Conservation (phyloP, 176 grass and related monocot species). For the Bothriochloa decipiens region DNA sequence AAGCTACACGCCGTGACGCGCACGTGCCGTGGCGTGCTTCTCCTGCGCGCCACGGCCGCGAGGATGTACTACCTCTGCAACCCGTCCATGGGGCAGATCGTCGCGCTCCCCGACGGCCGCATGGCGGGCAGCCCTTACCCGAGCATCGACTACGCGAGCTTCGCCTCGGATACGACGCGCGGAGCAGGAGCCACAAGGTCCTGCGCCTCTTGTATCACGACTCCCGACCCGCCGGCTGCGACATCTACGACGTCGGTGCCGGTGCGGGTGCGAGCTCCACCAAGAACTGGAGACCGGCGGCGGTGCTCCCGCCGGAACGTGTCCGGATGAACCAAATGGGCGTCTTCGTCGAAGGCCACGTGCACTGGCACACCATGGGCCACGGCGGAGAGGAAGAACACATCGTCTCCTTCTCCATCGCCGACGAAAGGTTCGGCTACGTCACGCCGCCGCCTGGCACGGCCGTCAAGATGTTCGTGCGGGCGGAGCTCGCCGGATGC, state of each 20-base stretch:
- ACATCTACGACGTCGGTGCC: background rate
- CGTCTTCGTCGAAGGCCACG: constrained; percentile 6
- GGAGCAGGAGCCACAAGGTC: constrained; percentile 17
- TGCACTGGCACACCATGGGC: background rate
- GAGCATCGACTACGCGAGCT: background rate
- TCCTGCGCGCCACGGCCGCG: background rate
- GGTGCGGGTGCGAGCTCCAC: background rate
- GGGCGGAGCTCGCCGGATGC: background rate
- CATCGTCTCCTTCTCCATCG: constrained; percentile 12
- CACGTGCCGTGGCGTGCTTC: constrained; percentile 19
- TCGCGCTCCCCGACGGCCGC: constrained; percentile 1
- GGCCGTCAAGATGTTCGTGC: fast-evolving
- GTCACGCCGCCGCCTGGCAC: background rate
- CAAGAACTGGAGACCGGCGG: background rate
- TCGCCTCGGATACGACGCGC: constrained; percentile 39
- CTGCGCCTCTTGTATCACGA: constrained; percentile 3
- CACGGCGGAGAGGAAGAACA: too few species aligned
- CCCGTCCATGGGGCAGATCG: constrained; percentile 19
- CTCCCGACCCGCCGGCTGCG: background rate
- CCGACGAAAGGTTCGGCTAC: background rate
- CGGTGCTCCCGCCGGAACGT: background rate
- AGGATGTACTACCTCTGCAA: constrained; percentile 11
- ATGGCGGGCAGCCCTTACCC: background rate
- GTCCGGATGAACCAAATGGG: background rate
- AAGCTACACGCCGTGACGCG: background rate